Evolutionary conservation across 2,329 filamentous ascomycete species (phyloP).

Genomic region (Dothideomycetidae sp.): DNA sequence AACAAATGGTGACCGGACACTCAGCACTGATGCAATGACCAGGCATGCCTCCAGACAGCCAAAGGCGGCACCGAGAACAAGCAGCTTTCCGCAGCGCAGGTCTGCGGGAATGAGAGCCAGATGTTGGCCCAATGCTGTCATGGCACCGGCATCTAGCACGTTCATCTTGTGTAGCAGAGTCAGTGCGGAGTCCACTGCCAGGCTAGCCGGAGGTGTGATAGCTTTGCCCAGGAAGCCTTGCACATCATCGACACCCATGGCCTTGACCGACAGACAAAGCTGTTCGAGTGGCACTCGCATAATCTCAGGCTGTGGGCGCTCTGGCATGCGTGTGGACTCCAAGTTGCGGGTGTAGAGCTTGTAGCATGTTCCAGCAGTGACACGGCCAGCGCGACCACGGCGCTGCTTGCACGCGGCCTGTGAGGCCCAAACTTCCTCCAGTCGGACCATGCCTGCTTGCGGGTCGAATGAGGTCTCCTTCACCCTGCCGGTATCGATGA

Average conservation of each 20-base stretch:
- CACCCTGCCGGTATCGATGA: conserved; percentile 88
- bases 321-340: conserved; percentile 66
- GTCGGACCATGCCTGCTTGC: conserved; percentile 80
- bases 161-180: conserved; percentile 70
- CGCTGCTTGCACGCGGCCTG: conserved; percentile 88
- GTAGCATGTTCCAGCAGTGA: conserved; percentile 81
- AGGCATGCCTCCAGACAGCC: conserved; percentile 80
- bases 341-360: conserved; percentile 84
- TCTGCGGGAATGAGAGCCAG: conserved; percentile 93
- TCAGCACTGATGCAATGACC: conserved; percentile 84
- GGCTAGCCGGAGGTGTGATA: conserved; percentile 72
- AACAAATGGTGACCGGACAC: conserved; percentile 72
- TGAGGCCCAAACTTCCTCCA: conserved; percentile 92
- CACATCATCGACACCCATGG: conserved; percentile 82
- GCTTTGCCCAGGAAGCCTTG: conserved; percentile 68
- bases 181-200: conserved; percentile 77
- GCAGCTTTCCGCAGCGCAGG: conserved; percentile 79
- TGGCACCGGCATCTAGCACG: conserved; percentile 67
- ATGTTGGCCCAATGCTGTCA: conserved; percentile 84
- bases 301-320: conserved; percentile 86
- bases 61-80: conserved; percentile 91
- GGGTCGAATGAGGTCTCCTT: conserved; percentile 95
- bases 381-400: conserved; percentile 82
- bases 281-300: conserved; percentile 85
- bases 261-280: conserved; percentile 82